Evolutionary conservation across 2,329 filamentous ascomycete species (phyloP).

Genomic region (Talaromyces sp.): DNA sequence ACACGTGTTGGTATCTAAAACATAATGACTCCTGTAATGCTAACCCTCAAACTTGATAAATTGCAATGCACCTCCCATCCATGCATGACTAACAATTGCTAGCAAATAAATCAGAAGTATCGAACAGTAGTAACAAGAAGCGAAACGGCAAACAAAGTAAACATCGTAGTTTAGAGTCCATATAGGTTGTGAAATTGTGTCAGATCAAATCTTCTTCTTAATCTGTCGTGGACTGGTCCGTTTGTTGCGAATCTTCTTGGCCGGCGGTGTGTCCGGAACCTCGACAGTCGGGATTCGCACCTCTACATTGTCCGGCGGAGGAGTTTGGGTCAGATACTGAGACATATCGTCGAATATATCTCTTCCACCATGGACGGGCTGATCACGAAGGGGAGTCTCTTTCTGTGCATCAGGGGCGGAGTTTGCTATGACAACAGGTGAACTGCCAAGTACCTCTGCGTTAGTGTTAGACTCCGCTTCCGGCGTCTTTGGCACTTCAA

Average conservation of each 20-base stretch:
- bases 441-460: neutral
- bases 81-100: slow-evolving; percentile 1
- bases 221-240: slow-evolving; percentile 13
- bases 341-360: slow-evolving; percentile 13
- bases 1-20: slow-evolving; percentile 17
- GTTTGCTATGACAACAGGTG: neutral
- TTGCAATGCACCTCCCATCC: neutral
- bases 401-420: neutral
- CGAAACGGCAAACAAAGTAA: neutral
- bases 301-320: neutral
- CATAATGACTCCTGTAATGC: slow-evolving; percentile 15
- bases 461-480: neutral
- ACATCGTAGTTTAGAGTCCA: neutral
- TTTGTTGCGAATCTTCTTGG: neutral
- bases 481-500: slow-evolving; percentile 9
- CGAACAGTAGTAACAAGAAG: neutral
- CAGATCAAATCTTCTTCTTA: slow-evolving; percentile 4
- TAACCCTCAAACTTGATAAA: neutral
- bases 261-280: slow-evolving; percentile 27
- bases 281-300: slow-evolving; percentile 25
- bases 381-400: neutral
- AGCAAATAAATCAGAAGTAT: neutral
- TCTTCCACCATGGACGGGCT: neutral
- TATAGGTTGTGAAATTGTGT: neutral
- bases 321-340: neutral